A percentile compares a stretch with the other conserved stretches of the same genome.
phyloP scores from a whole-genome alignment of 768 basidiomycete species.

The Tulasnella sp. region DNA sequence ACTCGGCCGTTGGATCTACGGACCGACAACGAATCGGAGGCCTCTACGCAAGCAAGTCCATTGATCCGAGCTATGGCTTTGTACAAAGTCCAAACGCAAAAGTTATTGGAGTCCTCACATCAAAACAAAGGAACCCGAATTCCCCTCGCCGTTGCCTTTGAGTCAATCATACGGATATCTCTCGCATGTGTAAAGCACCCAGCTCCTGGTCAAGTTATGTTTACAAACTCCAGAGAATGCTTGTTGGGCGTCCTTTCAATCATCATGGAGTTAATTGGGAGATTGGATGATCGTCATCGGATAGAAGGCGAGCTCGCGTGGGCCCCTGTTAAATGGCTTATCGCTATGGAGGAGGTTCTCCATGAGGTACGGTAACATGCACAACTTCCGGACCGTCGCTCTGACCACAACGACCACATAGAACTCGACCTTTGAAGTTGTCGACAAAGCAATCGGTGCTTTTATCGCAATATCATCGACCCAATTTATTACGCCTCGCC shows the following conservation, averaged over 20 bases:
- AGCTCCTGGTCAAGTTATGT: background rate
- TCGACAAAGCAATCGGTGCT: slow-evolving; percentile 60
- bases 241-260: slow-evolving; percentile 48
- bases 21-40: background rate
- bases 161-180: slow-evolving; percentile 50
- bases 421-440: slow-evolving; percentile 60
- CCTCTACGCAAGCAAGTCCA: background rate
- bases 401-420: slow-evolving; percentile 32
- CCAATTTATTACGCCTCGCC: slow-evolving; percentile 47
- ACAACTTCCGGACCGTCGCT: background rate
- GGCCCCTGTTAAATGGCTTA: slow-evolving; percentile 64
- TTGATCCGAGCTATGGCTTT: slow-evolving; percentile 11
- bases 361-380: slow-evolving; percentile 45
- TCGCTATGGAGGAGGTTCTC: slow-evolving; percentile 49
- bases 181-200: slow-evolving; percentile 40
- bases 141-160: slow-evolving; percentile 58
- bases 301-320: slow-evolving; percentile 39
- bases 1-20: background rate
- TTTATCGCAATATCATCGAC: slow-evolving; percentile 54
- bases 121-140: slow-evolving; percentile 33
- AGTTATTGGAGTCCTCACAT: slow-evolving; percentile 29
- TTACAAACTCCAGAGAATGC: slow-evolving; percentile 47
- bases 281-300: background rate
- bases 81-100: background rate
- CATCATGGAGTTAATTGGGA: slow-evolving; percentile 38